Percentiles rank a stretch among this genome's conserved stretches.
phyloP scores from a whole-genome alignment of 768 basidiomycete genomes.

The Termitomyces bulborhizus region DNA sequence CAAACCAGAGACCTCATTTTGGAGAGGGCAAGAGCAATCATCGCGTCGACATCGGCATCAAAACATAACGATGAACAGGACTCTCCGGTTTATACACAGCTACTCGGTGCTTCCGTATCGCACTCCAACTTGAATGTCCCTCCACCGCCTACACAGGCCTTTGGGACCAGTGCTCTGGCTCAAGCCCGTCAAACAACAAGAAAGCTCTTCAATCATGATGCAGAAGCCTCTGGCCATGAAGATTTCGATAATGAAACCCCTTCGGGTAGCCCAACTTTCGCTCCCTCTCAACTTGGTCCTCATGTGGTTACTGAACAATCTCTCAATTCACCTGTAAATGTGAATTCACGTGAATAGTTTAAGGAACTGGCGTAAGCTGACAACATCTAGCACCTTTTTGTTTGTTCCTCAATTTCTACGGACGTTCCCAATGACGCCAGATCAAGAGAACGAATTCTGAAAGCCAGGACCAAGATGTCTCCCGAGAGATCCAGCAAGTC shows the following conservation, averaged over 20 bases:
- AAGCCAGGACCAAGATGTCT: background rate
- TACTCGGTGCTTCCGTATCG: background rate
- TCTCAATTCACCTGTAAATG: background rate
- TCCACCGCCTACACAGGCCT: constrained; percentile 29
- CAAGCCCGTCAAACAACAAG: constrained; percentile 13
- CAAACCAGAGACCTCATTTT: constrained; percentile 41
- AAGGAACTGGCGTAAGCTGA: constrained; percentile 19
- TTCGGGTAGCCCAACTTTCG: constrained; percentile 24
- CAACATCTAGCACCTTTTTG: constrained; percentile 22
- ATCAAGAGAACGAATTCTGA: constrained; percentile 22
- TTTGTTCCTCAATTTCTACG: background rate
- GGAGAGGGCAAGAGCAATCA: constrained; percentile 27
- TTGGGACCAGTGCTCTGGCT: constrained; percentile 32
- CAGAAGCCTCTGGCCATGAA: background rate
- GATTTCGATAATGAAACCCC: constrained; percentile 1
- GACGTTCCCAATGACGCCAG: constrained; percentile 10
- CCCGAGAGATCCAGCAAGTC: constrained; percentile 4
- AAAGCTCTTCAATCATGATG: constrained; percentile 7
- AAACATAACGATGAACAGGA: constrained; percentile 3
- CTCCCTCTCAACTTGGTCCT: constrained; percentile 24
- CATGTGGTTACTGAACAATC: background rate
- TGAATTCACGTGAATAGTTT: background rate
- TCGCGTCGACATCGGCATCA: constrained; percentile 17
- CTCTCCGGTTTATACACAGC: constrained; percentile 12
- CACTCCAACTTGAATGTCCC: background rate